These are phyloP conservation scores for Leishmania major DNA, from an alignment of 208 protist species.

Conservation along the genomic window DNA sequence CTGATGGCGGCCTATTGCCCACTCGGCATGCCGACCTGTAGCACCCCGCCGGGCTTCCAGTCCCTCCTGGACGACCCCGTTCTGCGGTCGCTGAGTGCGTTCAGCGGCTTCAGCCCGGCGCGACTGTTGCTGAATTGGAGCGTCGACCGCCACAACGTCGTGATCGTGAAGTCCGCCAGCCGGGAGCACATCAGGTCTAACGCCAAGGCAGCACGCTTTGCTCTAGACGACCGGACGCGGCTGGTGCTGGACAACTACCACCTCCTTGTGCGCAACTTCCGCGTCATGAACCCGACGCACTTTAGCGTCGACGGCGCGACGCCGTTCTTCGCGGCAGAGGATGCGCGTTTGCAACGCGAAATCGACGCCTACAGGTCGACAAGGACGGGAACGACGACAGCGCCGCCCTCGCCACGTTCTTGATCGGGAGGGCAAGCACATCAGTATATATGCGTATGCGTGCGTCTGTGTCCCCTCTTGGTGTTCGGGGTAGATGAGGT, in stretches of 20 bases:
- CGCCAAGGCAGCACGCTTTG: conserved; percentile 77
- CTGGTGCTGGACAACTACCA: conserved; percentile 66
- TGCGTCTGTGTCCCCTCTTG: not conserved
- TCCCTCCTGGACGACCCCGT: conserved; percentile 49
- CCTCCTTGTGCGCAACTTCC: conserved; percentile 40
- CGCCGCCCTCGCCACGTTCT: not conserved
- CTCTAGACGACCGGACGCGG: conserved; percentile 59
- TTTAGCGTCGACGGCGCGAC: conserved; percentile 47
- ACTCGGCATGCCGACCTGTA: conserved; percentile 73
- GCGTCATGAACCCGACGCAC: conserved; percentile 76
- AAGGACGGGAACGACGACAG: not conserved
- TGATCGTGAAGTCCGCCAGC: conserved; percentile 79
- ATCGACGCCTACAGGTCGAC: conserved; percentile 2
- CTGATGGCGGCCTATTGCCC: conserved; percentile 88
- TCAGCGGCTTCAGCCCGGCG: conserved; percentile 66
- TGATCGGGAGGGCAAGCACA: not conserved
- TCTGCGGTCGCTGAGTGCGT: conserved; percentile 51
- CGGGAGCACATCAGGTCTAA: conserved; percentile 83
- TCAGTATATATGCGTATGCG: not conserved
- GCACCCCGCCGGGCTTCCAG: conserved; percentile 61
- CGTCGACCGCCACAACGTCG: conserved; percentile 80
- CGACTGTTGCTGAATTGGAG: conserved; percentile 84
- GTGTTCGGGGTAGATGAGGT: not conserved
- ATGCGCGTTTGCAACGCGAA: conserved; percentile 13
- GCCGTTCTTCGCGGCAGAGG: conserved; percentile 61